Percentiles rank a stretch among this genome's conserved stretches.
phyloP scores from a whole-genome alignment of 371 early-diverging fungal species.

The Rhizopus arrhizus region DNA sequence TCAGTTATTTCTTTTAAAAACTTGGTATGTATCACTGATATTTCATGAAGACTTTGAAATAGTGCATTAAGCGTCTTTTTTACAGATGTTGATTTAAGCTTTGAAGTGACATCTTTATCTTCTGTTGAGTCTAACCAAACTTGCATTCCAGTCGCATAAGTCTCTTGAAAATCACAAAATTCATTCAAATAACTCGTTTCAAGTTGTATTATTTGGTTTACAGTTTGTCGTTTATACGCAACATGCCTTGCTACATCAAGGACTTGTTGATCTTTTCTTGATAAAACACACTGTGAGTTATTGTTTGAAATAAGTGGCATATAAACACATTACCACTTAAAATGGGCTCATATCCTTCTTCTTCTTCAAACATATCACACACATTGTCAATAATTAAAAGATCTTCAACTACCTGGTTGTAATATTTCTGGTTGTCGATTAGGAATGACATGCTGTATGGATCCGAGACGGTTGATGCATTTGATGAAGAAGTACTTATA shows the following conservation, averaged over 20 bases:
- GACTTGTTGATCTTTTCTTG: constrained; percentile 16
- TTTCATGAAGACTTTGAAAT: constrained; percentile 12
- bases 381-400: constrained; percentile 22
- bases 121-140: constrained; percentile 21
- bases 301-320: not conserved
- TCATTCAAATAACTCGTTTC: constrained; percentile 22
- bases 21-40: constrained; percentile 1
- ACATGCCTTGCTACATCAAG: constrained; percentile 21
- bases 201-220: constrained; percentile 17
- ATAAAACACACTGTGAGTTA: not conserved
- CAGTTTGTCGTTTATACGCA: constrained; percentile 14
- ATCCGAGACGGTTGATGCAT: not conserved
- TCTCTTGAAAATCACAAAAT: constrained; percentile 24
- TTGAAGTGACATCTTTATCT: constrained; percentile 12
- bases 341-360: not conserved
- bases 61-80: constrained; percentile 9
- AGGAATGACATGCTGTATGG: constrained; percentile 18
- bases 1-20: constrained; percentile 19
- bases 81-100: constrained; percentile 1
- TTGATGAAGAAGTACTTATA: not conserved
- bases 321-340: constrained; percentile 8
- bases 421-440: constrained; percentile 9
- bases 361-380: constrained; percentile 11
- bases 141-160: constrained; percentile 11
- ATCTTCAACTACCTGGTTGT: constrained; percentile 20